Conservation (phyloP, 2,329 filamentous ascomycete species). For the Neopestalotiopsis sp. region DNA sequence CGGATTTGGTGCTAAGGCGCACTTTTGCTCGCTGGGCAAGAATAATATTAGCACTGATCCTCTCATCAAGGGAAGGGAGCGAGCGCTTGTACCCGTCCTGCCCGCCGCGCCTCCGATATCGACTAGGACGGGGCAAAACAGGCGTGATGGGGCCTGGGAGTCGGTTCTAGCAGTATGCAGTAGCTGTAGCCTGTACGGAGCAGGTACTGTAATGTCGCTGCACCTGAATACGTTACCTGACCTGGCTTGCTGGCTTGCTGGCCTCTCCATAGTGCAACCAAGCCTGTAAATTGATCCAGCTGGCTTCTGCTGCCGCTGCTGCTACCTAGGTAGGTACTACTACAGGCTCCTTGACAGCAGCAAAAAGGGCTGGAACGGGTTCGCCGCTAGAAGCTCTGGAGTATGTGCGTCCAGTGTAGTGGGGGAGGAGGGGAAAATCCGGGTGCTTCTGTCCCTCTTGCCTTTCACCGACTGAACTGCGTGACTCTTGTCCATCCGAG, state of each 20-base stretch:
- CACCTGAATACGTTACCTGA: no score
- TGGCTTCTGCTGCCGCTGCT: no score
- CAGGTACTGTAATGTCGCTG: no score
- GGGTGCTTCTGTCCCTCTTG: neutral
- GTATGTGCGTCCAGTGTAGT: neutral
- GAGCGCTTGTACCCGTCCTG: conserved; percentile 2
- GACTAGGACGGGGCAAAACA: neutral
- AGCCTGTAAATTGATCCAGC: neutral
- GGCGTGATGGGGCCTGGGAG: neutral
- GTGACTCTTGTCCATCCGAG: neutral
- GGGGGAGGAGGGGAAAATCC: neutral
- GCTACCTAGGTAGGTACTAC: no score
- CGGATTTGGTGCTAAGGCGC: neutral
- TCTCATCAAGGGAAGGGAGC: neutral
- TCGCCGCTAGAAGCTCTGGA: conserved; percentile 11
- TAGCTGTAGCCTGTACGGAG: no score
- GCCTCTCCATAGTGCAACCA: no score
- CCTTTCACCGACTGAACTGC: neutral
- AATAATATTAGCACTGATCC: conserved; percentile 3
- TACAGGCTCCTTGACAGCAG: no score
- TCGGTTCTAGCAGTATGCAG: neutral
- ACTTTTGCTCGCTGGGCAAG: conserved; percentile 3
- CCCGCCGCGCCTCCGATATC: conserved; percentile 1
- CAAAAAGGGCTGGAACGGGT: neutral
- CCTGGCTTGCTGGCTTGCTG: no score